A percentile compares a stretch with the other conserved stretches of the same genome.
These are phyloP conservation scores for Panaeolus papilionaceus DNA, from an alignment of 768 basidiomycete genomes.

Conservation along the genomic window DNA sequence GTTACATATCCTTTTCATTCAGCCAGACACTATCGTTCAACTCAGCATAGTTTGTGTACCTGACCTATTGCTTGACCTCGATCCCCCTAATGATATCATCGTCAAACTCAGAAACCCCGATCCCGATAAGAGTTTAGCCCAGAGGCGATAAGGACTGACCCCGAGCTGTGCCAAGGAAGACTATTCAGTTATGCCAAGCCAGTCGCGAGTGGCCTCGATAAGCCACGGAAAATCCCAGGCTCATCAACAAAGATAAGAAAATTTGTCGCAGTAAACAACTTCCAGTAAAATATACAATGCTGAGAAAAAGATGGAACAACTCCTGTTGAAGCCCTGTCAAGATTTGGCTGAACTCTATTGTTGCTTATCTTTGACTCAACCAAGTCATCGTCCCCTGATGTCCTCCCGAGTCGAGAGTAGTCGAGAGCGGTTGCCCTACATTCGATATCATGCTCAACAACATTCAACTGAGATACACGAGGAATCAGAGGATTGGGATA, in stretches of 20 bases:
- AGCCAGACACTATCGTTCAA: too few species aligned
- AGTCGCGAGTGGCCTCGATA: background rate
- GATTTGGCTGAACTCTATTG: background rate
- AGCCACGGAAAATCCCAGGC: constrained; percentile 3
- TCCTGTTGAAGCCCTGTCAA: background rate
- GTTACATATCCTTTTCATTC: too few species aligned
- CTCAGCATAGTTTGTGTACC: too few species aligned
- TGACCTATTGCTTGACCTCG: background rate
- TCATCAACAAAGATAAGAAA: constrained; percentile 13
- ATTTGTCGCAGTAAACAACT: background rate
- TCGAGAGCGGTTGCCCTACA: background rate
- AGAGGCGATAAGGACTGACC: constrained; percentile 4
- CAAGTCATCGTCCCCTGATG: background rate
- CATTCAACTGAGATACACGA: too few species aligned
- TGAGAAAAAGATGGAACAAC: constrained; percentile 9
- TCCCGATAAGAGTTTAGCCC: constrained; percentile 5
- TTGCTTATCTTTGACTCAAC: background rate
- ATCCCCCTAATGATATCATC: background rate
- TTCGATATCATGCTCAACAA: too few species aligned
- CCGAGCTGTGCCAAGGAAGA: background rate
- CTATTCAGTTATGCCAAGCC: background rate
- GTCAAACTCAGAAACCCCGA: background rate
- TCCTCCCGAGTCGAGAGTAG: background rate
- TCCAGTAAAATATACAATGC: background rate
- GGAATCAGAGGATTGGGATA: too few species aligned